A percentile compares a stretch with the other conserved stretches of the same genome.
Evolutionary conservation across 148 eudicot species (phyloP).

Genomic region (Chenopodium formosanum): DNA sequence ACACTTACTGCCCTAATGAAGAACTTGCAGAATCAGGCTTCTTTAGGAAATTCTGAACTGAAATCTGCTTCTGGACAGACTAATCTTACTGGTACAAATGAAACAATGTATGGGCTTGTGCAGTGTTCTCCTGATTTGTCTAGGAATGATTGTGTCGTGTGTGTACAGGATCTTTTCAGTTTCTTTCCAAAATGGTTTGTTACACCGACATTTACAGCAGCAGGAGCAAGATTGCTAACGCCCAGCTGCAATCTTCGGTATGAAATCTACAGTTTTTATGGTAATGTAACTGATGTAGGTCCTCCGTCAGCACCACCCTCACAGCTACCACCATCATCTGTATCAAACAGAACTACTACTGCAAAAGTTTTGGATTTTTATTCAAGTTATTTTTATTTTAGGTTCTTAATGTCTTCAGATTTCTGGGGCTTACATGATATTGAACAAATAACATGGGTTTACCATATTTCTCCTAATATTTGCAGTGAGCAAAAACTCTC

Average conservation of each 20-base stretch:
- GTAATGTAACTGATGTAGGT: slow-evolving; percentile 18
- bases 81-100: neutral
- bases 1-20: slow-evolving; percentile 7
- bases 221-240: slow-evolving; percentile 25
- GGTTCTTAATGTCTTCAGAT: neutral
- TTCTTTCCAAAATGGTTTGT: neutral
- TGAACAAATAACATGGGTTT: neutral
- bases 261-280: slow-evolving; percentile 31
- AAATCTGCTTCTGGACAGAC: slow-evolving; percentile 31
- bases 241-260: slow-evolving; percentile 36
- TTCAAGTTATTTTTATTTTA: neutral
- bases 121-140: slow-evolving; percentile 33
- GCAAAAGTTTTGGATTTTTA: neutral
- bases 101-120: slow-evolving; percentile 23
- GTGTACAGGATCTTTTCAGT: neutral
- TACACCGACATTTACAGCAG: slow-evolving; percentile 17
- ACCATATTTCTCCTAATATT: too few relatives aligned
- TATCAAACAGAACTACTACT: slow-evolving; percentile 4
- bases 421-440: neutral
- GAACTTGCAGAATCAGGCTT: slow-evolving; percentile 14
- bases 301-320: neutral
- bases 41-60: slow-evolving; percentile 25
- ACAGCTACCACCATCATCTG: neutral
- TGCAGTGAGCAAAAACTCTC: slow-evolving; percentile 5
- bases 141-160: slow-evolving; percentile 17